A percentile compares a stretch with the other conserved stretches of the same genome.
These are phyloP conservation scores for Pueraria montana DNA, from an alignment of 306 rosid genomes.

Conservation along the genomic window DNA sequence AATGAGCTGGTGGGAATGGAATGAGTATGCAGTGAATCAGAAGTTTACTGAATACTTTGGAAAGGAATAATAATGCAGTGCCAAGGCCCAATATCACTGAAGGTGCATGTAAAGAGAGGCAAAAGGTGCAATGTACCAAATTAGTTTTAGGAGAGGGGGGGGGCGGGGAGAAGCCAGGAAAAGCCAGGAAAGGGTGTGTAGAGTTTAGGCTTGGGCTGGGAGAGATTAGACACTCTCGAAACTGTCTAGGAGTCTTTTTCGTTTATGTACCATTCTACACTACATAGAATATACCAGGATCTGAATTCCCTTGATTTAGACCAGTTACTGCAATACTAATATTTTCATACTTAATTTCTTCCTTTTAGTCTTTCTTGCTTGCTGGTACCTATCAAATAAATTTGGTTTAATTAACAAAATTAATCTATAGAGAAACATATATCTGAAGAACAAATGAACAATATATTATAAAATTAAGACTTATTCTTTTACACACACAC, in stretches of 20 bases:
- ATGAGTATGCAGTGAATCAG: constrained; percentile 11
- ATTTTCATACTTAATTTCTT: constrained; percentile 3
- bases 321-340: neutral
- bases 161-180: no score
- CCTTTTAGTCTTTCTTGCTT: neutral
- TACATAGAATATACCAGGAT: neutral
- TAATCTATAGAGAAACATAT: neutral
- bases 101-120: neutral
- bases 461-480: constrained; percentile 10
- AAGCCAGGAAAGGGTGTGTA: neutral
- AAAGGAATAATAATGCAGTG: neutral
- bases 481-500: constrained; percentile 4
- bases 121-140: neutral
- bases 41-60: constrained; percentile 8
- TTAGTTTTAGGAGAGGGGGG: neutral
- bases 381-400: constrained; percentile 3
- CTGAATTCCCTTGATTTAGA: neutral
- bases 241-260: neutral
- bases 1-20: neutral
- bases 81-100: neutral
- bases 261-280: neutral
- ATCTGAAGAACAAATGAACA: neutral
- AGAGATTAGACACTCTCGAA: neutral
- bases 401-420: constrained; percentile 12
- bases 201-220: neutral